Evolutionary conservation across 2,329 filamentous ascomycete species (phyloP), one percentile per base, ranked within the genome.

Genomic region (Torrubiellomyces zombiae): DNA sequence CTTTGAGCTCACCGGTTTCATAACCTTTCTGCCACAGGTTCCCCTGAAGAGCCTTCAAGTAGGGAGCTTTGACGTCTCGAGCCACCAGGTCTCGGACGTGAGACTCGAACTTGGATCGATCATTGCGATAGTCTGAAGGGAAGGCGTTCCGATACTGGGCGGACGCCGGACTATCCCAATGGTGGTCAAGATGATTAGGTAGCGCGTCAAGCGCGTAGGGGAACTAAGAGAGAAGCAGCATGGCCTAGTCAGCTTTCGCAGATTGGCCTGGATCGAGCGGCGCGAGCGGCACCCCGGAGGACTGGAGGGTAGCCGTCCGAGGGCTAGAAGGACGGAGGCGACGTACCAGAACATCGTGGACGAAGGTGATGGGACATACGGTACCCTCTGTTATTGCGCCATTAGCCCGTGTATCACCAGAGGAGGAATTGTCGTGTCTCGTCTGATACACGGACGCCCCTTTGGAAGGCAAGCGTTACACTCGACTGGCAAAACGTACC

Each of bases 321-420:
- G n/a, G n/a, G n/a, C n/a, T n/a, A n/a, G n/a, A n/a, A n/a, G n/a
- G n/a, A 23, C 19, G 25, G 19, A 23, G 33, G 28, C 30, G 29
- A 55, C 76, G 67, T 69, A 85, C 79, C 56, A 85, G 58, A 36
- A 79, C 69, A 48, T 83, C 75, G 55, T 80, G 80, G 51, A 85
- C 79, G 51, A 85, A 85, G 38, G 75, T 80, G 47, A 85, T 82
- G 38, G 76, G 75, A 49, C 77, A 83, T 34, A 85, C 72, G 24
- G 79, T 85, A 34, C 79, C 78, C 63, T 85, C 78, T 85, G 30
- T 28, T 17, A 29, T 33, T 23, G 19, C 9, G 9, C 12, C 17
- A 18, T 10, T 14, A 23, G n/a, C 14, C 14, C 11, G 15, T 24
- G 22, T 11, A 19, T 19, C 3, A 14, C 10, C 18, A n/a, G 13